A percentile compares a stretch with the other conserved stretches of the same genome.
Evolutionary conservation across 352 stramenopile genomes (phyloP).

Genomic region (Phytophthora capsici): DNA sequence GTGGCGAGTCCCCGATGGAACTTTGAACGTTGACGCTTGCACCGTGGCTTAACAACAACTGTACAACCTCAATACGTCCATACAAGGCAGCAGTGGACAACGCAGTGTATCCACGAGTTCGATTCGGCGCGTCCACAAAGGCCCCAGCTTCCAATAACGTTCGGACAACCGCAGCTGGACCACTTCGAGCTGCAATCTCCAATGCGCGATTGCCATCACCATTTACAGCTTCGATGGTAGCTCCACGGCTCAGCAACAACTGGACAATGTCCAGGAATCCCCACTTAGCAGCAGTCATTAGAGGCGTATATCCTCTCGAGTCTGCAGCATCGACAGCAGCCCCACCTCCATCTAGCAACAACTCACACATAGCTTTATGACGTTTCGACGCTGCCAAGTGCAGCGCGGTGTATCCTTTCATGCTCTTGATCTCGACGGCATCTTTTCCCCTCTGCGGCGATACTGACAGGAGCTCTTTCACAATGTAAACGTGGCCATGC

Average conservation of each 20-base stretch:
- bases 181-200: constrained; percentile 33
- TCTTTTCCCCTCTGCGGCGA: constrained; percentile 14
- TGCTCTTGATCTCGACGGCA: constrained; percentile 28
- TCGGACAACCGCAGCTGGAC: constrained; percentile 18
- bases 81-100: constrained; percentile 31
- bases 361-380: constrained; percentile 28
- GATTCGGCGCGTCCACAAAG: constrained; percentile 34
- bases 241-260: constrained; percentile 30
- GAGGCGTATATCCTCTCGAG: constrained; percentile 31
- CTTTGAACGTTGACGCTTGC: constrained; percentile 29
- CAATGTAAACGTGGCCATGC: constrained; percentile 29
- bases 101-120: constrained; percentile 33
- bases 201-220: constrained; percentile 30
- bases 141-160: constrained; percentile 29
- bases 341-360: constrained; percentile 33
- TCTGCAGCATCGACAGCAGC: constrained; percentile 24
- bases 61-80: constrained; percentile 23
- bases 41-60: constrained; percentile 29
- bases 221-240: constrained; percentile 29
- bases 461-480: constrained; percentile 23
- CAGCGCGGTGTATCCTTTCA: constrained; percentile 24
- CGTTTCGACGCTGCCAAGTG: constrained; percentile 28
- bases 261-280: constrained; percentile 26
- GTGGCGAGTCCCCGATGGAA: constrained; percentile 29
- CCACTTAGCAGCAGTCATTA: constrained; percentile 35